Evolutionary conservation across 345 rosid species (phyloP).

Genomic region (Eucalyptus pumila): DNA sequence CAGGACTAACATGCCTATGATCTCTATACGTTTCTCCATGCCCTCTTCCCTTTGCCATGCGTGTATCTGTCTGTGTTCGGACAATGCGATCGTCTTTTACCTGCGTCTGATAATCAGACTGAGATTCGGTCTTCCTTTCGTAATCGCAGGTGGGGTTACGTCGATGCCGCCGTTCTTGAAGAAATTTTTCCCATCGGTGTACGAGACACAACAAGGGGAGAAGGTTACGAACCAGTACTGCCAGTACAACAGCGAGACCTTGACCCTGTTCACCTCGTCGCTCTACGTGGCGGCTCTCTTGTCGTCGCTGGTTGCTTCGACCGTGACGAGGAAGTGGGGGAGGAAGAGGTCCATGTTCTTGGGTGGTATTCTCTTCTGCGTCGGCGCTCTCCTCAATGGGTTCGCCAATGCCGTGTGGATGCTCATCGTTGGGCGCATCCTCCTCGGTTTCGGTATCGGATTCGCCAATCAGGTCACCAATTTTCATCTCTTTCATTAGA

Average conservation of each 20-base stretch:
- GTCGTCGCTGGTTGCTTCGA: background rate
- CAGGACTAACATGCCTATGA: background rate
- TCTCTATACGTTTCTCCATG: background rate
- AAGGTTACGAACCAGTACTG: background rate
- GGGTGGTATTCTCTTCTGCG: background rate
- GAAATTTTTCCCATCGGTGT: background rate
- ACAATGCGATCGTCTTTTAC: background rate
- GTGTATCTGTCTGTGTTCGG: background rate
- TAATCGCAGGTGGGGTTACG: background rate
- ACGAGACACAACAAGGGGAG: background rate
- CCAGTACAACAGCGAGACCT: slow-evolving; percentile 1
- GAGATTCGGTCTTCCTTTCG: background rate
- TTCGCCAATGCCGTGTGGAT: background rate
- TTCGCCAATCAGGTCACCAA: slow-evolving; percentile 1
- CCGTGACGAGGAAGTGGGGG: background rate
- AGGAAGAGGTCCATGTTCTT: slow-evolving; percentile 1
- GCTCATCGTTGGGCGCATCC: slow-evolving; percentile 2
- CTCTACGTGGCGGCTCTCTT: slow-evolving; percentile 3
- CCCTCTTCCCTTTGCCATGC: background rate
- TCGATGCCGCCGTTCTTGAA: slow-evolving; percentile 1
- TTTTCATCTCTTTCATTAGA: background rate
- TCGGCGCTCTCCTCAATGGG: background rate
- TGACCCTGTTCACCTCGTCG: slow-evolving; percentile 6
- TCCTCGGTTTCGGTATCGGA: slow-evolving; percentile 4
- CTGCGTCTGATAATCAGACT: background rate